Evolutionary conservation across 1,284 basidiomycete genomes (phyloP).

Genomic region (Rhizoctonia solani): DNA sequence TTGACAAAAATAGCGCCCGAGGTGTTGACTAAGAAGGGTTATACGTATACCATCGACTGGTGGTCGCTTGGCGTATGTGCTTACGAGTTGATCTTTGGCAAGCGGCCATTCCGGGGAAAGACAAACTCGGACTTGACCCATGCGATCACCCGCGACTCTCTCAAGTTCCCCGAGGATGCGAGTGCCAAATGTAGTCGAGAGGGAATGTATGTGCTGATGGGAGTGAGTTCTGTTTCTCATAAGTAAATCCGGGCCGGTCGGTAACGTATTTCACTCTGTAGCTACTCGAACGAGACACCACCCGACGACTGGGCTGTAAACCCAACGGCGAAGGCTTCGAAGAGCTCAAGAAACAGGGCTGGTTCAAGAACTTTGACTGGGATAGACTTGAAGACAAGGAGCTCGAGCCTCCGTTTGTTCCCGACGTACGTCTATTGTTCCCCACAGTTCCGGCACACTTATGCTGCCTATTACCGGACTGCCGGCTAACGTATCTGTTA

Average conservation of each 20-base stretch:
- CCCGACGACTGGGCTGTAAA: slow-evolving; percentile 79
- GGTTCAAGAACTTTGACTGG: slow-evolving; percentile 91
- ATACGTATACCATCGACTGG: slow-evolving; percentile 92
- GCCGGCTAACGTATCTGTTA: too few relatives aligned
- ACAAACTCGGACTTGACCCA: slow-evolving; percentile 89
- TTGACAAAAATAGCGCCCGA: slow-evolving; percentile 68
- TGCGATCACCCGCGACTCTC: slow-evolving; percentile 76
- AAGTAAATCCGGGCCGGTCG: slow-evolving; percentile 22
- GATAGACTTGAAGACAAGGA: slow-evolving; percentile 79
- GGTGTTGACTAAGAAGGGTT: slow-evolving; percentile 70
- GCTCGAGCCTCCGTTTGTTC: slow-evolving; percentile 83
- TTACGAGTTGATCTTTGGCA: slow-evolving; percentile 90
- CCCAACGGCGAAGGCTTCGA: slow-evolving; percentile 76
- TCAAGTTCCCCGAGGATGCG: slow-evolving; percentile 78
- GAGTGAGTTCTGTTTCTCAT: slow-evolving; percentile 54
- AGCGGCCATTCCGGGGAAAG: slow-evolving; percentile 88
- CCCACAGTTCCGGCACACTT: too few relatives aligned
- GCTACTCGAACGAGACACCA: slow-evolving; percentile 85
- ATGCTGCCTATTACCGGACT: too few relatives aligned
- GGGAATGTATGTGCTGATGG: slow-evolving; percentile 69
- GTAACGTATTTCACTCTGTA: slow-evolving; percentile 44
- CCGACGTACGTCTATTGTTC: slow-evolving; percentile 67
- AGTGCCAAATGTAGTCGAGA: slow-evolving; percentile 68
- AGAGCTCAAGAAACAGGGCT: slow-evolving; percentile 79
- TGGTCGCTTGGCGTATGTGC: slow-evolving; percentile 94